Evolutionary conservation across 2,329 filamentous ascomycete genomes (phyloP), one percentile per base, ranked within the genome.

Genomic region (Nemania diffusa): DNA sequence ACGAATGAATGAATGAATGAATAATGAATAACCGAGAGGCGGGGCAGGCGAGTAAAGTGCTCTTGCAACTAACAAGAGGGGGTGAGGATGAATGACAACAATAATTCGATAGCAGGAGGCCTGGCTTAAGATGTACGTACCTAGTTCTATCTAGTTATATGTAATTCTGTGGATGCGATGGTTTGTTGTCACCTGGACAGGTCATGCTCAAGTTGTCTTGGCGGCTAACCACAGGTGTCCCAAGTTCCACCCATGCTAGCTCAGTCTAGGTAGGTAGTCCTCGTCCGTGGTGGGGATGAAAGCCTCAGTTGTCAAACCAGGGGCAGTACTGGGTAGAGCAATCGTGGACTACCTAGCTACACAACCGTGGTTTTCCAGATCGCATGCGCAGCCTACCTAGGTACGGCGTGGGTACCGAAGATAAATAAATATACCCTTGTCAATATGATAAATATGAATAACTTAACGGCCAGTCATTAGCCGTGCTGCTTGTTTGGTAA

Each of bases 161-260:
- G 46, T 50, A 17, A 13, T 40, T 13, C 3, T 44, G 40, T 44
- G 40, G 40, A 44, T 44, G 40, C 42, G 62, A 59, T 61, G 65
- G 22, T 58, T 69, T 58, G 67, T 65, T 71, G 69, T 71, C 66
- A 66, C 57, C 52, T 55, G 62, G 44, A 68, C 64, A 68, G 48
- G 57, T 68, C 68, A 68, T 52, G 55, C 42, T n/a, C 53, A 22
- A 27, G 22, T 62, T 13, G 27, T 46, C 67, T 64, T 62, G 61
- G 59, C 64, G 56, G 34, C 48, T 44, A 52, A 51, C n/a, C 32
- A 26, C 50, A 63, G 62, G 52, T 29, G 29, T 37, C 48, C 44
- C 24, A 50, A 20, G 44, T 29, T 59, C 27, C 57, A 11, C 22
- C 8, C 8, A 48, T 48, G 20, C 40, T n/a, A 20, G 40, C 40